A percentile compares a stretch with the other conserved stretches of the same genome.
Evolutionary conservation across 768 basidiomycete species (phyloP).

Genomic region (Panellus pusillus): DNA sequence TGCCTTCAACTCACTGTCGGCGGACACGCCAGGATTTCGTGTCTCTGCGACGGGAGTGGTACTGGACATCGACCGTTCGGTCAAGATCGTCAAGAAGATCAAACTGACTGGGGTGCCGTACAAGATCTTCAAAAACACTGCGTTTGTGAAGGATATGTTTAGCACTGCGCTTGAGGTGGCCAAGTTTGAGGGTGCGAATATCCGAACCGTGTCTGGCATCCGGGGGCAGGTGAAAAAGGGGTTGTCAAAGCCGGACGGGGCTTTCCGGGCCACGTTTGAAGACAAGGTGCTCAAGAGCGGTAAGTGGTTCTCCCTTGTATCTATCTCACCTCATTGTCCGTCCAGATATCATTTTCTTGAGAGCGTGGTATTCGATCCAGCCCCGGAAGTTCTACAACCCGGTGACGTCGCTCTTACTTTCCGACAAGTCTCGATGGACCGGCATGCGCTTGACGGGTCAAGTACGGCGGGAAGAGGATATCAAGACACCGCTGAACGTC

Average conservation of each 20-base stretch:
- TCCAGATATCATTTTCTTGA: constrained; percentile 88
- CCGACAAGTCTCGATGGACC: constrained; percentile 79
- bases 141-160: constrained; percentile 98
- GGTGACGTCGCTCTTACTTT: constrained; percentile 85
- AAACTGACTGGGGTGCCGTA: constrained; percentile 94
- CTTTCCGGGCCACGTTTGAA: constrained; percentile 96
- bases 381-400: constrained; percentile 98
- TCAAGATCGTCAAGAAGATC: constrained; percentile 97
- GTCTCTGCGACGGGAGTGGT: constrained; percentile 94
- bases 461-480: constrained; percentile 79
- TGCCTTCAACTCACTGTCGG: constrained; percentile 84
- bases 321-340: background rate
- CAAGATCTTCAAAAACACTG: constrained; percentile 99
- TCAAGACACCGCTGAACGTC: constrained; percentile 76
- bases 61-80: constrained; percentile 87
- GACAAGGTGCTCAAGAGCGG: constrained; percentile 97
- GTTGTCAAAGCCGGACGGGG: constrained; percentile 90
- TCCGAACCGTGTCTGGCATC: constrained; percentile 93
- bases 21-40: constrained; percentile 75
- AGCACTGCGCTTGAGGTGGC: constrained; percentile 89
- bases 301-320: too few relatives aligned
- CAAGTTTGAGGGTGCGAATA: constrained; percentile 98
- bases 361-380: constrained; percentile 96
- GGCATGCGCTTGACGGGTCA: constrained; percentile 97
- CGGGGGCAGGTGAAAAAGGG: constrained; percentile 97